Percentiles rank a stretch among this genome's conserved stretches.
phyloP scores from a whole-genome alignment of 2,329 filamentous ascomycete genomes.

The Xylariaceae sp. region DNA sequence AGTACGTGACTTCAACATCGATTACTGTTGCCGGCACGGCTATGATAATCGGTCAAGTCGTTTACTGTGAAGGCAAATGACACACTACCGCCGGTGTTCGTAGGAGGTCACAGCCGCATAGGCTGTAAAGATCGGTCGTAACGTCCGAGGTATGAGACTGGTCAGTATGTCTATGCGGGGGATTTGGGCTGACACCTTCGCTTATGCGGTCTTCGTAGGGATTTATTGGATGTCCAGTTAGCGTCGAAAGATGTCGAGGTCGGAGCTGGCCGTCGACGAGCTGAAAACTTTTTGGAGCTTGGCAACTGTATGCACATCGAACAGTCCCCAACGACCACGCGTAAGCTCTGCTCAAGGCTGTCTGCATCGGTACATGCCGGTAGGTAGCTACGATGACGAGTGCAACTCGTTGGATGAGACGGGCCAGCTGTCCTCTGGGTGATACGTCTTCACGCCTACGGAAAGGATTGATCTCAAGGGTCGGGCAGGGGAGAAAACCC shows the following conservation, averaged over 20 bases:
- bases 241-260: constrained; percentile 44
- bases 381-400: constrained; percentile 35
- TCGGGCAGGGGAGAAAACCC: constrained; percentile 31
- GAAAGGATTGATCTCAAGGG: constrained; percentile 13
- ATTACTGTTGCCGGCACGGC: constrained; percentile 43
- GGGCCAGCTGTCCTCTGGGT: constrained; percentile 10
- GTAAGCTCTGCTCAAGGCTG: constrained; percentile 32
- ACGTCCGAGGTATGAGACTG: constrained; percentile 35
- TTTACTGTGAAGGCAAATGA: constrained; percentile 43
- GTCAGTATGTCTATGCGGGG: background rate
- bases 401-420: constrained; percentile 19
- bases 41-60: constrained; percentile 34
- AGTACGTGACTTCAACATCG: constrained; percentile 40
- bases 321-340: constrained; percentile 34
- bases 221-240: constrained; percentile 34
- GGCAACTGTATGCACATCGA: constrained; percentile 20
- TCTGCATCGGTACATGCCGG: constrained; percentile 36
- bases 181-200: background rate
- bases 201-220: constrained; percentile 23
- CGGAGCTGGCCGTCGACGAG: constrained; percentile 25
- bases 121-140: constrained; percentile 37
- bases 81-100: constrained; percentile 38
- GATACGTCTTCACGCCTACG: constrained; percentile 11
- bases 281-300: constrained; percentile 40
- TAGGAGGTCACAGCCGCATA: constrained; percentile 35